These are phyloP conservation scores for barley (Hordeum vulgare) DNA, from an alignment of 176 grass and related monocot species.

Conservation along the genomic window MorexV3_pseudomolecules_assembly NC_058519.1:92016337-92016836, in stretches of 20 bases:
- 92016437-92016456: conserved; percentile 43
- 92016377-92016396: conserved; percentile 45
- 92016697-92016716: conserved; percentile 29
- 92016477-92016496: no score
- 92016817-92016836: conserved; percentile 49
- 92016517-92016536: no score
- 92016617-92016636: conserved; percentile 35
- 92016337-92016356: neutral
- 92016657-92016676: neutral
- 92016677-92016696: neutral
- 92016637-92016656: conserved; percentile 58
- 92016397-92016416: conserved; percentile 58
- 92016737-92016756: conserved; percentile 51
- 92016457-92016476: conserved; percentile 22
- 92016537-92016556: no score
- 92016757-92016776: conserved; percentile 50
- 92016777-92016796: conserved; percentile 29
- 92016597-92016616: neutral
- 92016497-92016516: no score
- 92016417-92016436: conserved; percentile 41
- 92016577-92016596: no score
- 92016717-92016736: conserved; percentile 20
- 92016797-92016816: conserved; percentile 52
- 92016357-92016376: neutral
- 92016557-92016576: no score